Conservation (phyloP, 208 protist species). For the Entamoeba invadens region DNA sequence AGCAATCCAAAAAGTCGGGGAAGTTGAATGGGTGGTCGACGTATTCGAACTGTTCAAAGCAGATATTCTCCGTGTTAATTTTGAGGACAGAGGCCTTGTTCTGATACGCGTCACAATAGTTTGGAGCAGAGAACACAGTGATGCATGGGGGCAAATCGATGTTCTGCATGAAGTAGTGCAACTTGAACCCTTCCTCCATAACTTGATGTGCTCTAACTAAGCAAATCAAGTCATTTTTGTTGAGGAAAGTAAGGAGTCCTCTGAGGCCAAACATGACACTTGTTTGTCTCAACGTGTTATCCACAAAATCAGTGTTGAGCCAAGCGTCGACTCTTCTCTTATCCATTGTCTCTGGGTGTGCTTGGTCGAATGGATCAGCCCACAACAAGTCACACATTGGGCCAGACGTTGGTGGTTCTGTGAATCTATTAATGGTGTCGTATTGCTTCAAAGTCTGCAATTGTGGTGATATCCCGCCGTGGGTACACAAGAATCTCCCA, state of each 20-base stretch:
- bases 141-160: background rate
- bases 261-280: background rate
- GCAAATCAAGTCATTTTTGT: background rate
- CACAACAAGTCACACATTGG: slow-evolving; percentile 24
- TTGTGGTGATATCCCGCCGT: slow-evolving; percentile 71
- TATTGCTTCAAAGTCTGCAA: slow-evolving; percentile 66
- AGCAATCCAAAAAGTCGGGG: background rate
- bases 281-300: background rate
- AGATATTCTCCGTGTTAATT: background rate
- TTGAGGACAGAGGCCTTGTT: background rate
- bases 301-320: background rate
- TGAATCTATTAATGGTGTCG: background rate
- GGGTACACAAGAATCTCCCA: slow-evolving; percentile 61
- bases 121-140: slow-evolving; percentile 4
- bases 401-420: slow-evolving; percentile 9
- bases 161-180: slow-evolving; percentile 30
- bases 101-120: background rate
- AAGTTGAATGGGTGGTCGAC: background rate
- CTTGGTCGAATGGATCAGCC: slow-evolving; percentile 8
- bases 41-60: background rate
- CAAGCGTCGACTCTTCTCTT: background rate
- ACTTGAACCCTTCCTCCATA: background rate
- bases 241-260: background rate
- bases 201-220: slow-evolving; percentile 2
- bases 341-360: background rate